These are phyloP conservation scores for Xenosphaeropsis pyriputrescens DNA, from an alignment of 2,329 filamentous ascomycete genomes.

Conservation along the genomic window DNA sequence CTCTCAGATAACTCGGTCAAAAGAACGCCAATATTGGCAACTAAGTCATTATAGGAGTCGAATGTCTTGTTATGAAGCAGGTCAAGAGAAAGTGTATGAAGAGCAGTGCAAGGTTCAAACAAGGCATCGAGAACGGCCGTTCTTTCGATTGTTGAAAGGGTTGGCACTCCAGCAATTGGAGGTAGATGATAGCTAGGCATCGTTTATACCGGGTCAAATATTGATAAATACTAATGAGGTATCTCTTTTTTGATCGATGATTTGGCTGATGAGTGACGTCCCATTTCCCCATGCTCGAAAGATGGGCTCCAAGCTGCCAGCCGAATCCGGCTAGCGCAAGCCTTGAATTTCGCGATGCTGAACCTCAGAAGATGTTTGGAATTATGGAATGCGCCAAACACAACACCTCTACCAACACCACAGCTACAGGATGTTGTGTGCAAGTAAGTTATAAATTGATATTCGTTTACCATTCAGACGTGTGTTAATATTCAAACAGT, in stretches of 20 bases:
- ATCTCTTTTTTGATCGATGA: too few relatives aligned
- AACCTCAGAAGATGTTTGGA: conserved; percentile 2
- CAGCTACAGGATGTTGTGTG: conserved; percentile 41
- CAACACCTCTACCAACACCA: conserved; percentile 7
- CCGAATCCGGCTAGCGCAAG: too few relatives aligned
- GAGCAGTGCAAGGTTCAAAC: conserved; percentile 67
- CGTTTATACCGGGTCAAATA: background rate
- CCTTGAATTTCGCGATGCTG: conserved; percentile 1
- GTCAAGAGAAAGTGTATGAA: conserved; percentile 59
- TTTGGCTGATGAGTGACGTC: background rate
- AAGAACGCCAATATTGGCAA: conserved; percentile 48
- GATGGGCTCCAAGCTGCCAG: background rate
- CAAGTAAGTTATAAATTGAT: conserved; percentile 34
- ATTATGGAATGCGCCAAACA: conserved; percentile 9
- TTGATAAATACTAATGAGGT: too few relatives aligned
- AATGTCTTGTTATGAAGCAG: conserved; percentile 46
- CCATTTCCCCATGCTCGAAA: conserved; percentile 4
- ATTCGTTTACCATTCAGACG: conserved; percentile 4
- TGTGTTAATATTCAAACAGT: conserved; percentile 36
- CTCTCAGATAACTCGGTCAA: conserved; percentile 44
- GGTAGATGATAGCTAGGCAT: conserved; percentile 32
- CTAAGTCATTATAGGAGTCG: conserved; percentile 52
- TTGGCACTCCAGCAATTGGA: conserved; percentile 35
- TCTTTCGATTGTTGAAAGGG: conserved; percentile 38
- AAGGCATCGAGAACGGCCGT: conserved; percentile 55